Base-by-base conservation (phyloP, 306 rosid species). In the Castanea sativa region DNA sequence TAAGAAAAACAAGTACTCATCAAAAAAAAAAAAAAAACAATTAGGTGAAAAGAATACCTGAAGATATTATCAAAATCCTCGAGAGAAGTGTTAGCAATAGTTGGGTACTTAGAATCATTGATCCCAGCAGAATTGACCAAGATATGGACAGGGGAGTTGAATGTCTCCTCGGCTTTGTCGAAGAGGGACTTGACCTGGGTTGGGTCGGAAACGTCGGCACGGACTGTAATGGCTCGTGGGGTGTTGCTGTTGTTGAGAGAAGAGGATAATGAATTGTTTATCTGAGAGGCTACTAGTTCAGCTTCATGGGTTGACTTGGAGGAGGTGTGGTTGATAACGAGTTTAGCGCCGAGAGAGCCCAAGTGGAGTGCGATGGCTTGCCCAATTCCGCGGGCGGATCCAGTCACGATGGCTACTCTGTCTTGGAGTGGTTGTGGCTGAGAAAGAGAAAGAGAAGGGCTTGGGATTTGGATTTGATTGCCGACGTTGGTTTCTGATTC, bases 341-440 rank as follows among this genome's bases (percentile, higher is more conserved):
- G 4, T 33, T 78, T 74, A 16, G 91, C 93, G 1, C 88, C 91
- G 60, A 89, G 88, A 15, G 84, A 78, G 5, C 81, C 86, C 0
- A 89, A 68, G 76, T 87, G 91, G 53, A 85, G 72, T 1, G 90
- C 93, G 11, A 87, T 82, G 73, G 78, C 89, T 63, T 78, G 74
- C 8, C 93, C 93, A 27, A 85, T 87, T 45, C 93, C 92, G 25
- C 88, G 87, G 6, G 93, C 87, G 1, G 88, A 81, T 16, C 92
- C 90, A 7, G 90, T 87, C 21, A 89, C 88, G 29, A 89, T 83
- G 32, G 89, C 89, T 20, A 87, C 89, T 30, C 88, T 70, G 55
- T 80, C 80, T 23, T 57, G 76, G 33, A 89, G 89, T 12, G 80
- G 90, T 5, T 38, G 43, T 38, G 2, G 43, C 43, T 6, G 43